Evolutionary conservation across 2,329 filamentous ascomycete species (phyloP).

Genomic region (Cercospora citrullina): DNA sequence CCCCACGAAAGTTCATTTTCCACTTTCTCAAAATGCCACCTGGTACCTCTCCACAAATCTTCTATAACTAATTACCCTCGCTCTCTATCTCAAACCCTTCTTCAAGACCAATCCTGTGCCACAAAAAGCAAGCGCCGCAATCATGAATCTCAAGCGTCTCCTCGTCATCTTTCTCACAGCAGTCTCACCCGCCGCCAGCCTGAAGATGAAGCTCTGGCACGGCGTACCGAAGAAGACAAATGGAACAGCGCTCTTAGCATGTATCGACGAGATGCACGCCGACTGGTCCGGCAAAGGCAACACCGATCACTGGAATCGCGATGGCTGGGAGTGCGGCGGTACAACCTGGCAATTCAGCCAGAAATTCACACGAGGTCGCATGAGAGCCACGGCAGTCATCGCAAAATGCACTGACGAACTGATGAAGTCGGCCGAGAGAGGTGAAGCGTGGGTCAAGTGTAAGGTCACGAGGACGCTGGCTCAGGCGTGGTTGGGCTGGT

Average conservation of each 20-base stretch:
- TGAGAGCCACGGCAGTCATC: not conserved
- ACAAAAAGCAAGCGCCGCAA: not conserved
- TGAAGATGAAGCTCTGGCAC: not conserved
- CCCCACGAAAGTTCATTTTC: not conserved
- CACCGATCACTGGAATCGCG: not conserved
- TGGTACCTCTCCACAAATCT: not conserved
- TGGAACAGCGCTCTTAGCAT: not conserved
- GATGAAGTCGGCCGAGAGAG: not conserved
- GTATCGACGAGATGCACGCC: not conserved
- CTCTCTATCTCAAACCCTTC: not conserved
- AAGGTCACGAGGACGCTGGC: not conserved
- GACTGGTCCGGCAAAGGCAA: not conserved
- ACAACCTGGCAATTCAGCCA: not conserved
- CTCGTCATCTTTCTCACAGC: not conserved
- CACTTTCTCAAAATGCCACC: not conserved
- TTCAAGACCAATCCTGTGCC: not conserved
- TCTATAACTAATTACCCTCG: not conserved
- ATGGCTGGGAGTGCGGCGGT: not conserved
- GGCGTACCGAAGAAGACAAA: not conserved
- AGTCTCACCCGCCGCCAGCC: not conserved
- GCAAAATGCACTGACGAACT: not conserved
- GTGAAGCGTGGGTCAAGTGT: constrained; percentile 6
- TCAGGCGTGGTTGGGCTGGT: constrained; percentile 4
- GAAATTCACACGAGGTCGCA: not conserved
- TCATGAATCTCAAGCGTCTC: not conserved